Percentiles rank a stretch among this genome's conserved stretches.
Conservation (phyloP, 2,329 filamentous ascomycete genomes). For the Venturia pyrina region DNA sequence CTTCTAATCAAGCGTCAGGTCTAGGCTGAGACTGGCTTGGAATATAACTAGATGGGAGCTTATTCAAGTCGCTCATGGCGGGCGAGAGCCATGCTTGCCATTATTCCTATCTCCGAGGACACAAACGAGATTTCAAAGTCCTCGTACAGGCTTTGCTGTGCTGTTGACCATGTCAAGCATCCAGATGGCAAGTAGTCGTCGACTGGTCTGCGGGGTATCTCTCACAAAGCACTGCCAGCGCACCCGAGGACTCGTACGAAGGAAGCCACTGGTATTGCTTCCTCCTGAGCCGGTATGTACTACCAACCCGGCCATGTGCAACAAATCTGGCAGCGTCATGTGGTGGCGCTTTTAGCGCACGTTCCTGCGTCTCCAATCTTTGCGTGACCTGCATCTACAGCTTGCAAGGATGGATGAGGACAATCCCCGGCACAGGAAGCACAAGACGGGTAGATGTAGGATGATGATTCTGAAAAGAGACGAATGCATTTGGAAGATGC, state of each 20-base stretch:
- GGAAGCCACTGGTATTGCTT: background rate
- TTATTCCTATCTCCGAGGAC: too few species aligned
- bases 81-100: background rate
- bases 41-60: background rate
- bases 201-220: background rate
- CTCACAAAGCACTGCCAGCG: background rate
- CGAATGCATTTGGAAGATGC: background rate
- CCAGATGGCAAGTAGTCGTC: background rate
- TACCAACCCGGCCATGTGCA: background rate
- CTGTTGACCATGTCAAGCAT: background rate
- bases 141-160: background rate
- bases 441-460: background rate
- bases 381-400: background rate
- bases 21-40: background rate
- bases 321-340: background rate
- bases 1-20: background rate
- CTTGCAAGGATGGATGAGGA: constrained; percentile 1
- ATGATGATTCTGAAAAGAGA: too few species aligned
- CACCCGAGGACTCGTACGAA: constrained; percentile 1
- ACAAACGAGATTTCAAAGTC: background rate
- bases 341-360: background rate
- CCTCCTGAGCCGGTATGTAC: background rate
- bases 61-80: background rate
- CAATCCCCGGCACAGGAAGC: background rate
- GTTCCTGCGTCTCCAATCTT: background rate